Conservation (phyloP, 2,329 filamentous ascomycete species). For the Aspergillus quadricinctus region DNA sequence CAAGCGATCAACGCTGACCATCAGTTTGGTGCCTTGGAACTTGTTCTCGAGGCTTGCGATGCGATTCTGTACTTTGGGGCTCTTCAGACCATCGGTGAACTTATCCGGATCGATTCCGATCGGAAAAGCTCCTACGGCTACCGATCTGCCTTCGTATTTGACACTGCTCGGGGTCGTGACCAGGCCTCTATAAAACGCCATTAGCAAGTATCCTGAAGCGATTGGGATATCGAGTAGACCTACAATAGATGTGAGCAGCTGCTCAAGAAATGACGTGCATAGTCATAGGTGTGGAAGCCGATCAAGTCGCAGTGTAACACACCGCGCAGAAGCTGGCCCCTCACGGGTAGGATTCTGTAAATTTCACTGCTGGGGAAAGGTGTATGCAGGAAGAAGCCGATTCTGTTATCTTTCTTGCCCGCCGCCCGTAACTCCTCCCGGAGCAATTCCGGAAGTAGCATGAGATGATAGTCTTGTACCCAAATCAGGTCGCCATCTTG, state of each 20-base stretch:
- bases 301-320: constrained; percentile 91
- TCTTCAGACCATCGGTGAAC: constrained; percentile 79
- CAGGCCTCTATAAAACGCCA: constrained; percentile 28
- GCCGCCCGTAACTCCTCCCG: constrained; percentile 71
- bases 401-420: constrained; percentile 85
- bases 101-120: constrained; percentile 96
- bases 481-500: constrained; percentile 92
- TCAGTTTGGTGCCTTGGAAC: constrained; percentile 88
- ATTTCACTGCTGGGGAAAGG: constrained; percentile 97
- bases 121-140: constrained; percentile 86
- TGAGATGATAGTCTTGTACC: constrained; percentile 98
- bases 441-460: constrained; percentile 93
- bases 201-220: constrained; percentile 9
- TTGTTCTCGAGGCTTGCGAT: constrained; percentile 77
- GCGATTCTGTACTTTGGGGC: constrained; percentile 75
- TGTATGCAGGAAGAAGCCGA: constrained; percentile 97
- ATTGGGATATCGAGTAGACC: constrained; percentile 20
- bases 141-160: constrained; percentile 76
- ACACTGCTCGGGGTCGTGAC: constrained; percentile 82
- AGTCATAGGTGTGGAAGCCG: constrained; percentile 98
- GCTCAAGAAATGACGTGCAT: constrained; percentile 95
- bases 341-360: constrained; percentile 89
- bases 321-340: constrained; percentile 80
- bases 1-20: constrained; percentile 88
- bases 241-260: constrained; percentile 84